phyloP scores from a whole-genome alignment of 768 basidiomycete species.

The Macrolepiota dolichaula region DNA sequence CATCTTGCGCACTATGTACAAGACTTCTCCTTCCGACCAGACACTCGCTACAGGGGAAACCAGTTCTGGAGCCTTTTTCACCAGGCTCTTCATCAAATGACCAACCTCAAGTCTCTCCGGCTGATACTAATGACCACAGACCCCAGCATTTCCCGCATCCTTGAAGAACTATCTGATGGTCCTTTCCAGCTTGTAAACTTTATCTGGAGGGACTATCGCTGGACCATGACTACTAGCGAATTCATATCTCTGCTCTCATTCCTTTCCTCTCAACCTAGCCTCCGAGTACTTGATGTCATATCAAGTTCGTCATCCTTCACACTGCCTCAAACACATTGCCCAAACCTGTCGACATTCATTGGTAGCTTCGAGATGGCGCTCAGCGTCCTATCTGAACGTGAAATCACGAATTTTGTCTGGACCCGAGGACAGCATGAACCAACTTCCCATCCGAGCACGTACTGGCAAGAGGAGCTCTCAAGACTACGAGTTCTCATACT shows the following conservation, averaged over 20 bases:
- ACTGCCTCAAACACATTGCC: neutral
- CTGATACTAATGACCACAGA: neutral
- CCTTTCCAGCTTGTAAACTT: neutral
- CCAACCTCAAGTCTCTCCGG: neutral
- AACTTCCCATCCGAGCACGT: neutral
- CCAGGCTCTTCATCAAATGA: neutral
- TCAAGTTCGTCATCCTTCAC: neutral
- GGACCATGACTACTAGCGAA: neutral
- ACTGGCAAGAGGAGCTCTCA: neutral
- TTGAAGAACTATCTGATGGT: neutral
- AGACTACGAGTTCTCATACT: conserved; percentile 5
- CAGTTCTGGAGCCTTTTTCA: neutral
- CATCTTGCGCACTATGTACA: neutral
- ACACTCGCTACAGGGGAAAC: neutral
- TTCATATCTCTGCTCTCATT: neutral
- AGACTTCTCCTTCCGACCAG: neutral
- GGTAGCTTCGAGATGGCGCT: neutral
- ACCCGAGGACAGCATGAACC: neutral
- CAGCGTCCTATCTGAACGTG: neutral
- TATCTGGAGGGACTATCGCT: conserved; percentile 4
- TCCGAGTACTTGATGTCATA: conserved; percentile 1
- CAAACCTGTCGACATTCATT: conserved; percentile 2
- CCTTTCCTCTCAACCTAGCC: conserved; percentile 2
- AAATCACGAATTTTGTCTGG: conserved; percentile 5
- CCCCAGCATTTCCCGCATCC: neutral